phyloP scores from a whole-genome alignment of 1,284 basidiomycete genomes.

The Omphalotus olearius region DNA sequence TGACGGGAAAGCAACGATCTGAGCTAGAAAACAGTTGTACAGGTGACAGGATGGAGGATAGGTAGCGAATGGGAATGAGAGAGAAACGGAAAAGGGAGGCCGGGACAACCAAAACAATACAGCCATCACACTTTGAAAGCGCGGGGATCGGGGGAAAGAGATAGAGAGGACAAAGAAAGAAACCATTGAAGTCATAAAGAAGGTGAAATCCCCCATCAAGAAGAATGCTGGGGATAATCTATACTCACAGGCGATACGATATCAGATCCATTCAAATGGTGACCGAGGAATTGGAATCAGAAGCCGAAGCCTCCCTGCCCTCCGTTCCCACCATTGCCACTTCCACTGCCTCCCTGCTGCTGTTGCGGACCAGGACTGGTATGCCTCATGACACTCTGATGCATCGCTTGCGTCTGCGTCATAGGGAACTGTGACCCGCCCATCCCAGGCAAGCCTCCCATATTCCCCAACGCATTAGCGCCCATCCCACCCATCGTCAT shows the following conservation, averaged over 20 bases:
- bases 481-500: slow-evolving; percentile 30
- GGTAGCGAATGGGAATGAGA: not conserved
- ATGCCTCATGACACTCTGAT: slow-evolving; percentile 75
- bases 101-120: too few relatives aligned
- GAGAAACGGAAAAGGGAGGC: not conserved
- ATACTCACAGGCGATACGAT: not conserved
- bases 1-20: not conserved
- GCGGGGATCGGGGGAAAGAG: not conserved
- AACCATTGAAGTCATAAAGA: slow-evolving; percentile 15
- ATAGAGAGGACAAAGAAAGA: not conserved
- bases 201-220: slow-evolving; percentile 3
- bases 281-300: slow-evolving; percentile 28
- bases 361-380: slow-evolving; percentile 56
- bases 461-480: not conserved
- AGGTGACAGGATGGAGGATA: not conserved
- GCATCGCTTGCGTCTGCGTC: slow-evolving; percentile 64
- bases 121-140: too few relatives aligned
- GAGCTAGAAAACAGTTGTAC: not conserved
- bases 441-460: slow-evolving; percentile 21
- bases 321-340: not conserved
- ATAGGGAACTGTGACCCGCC: slow-evolving; percentile 44
- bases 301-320: slow-evolving; percentile 35
- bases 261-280: slow-evolving; percentile 7
- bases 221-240: not conserved
- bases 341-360: slow-evolving; percentile 10